Evolutionary conservation across 768 basidiomycete genomes (phyloP).

Genomic region (Atractiella rhizophila): DNA sequence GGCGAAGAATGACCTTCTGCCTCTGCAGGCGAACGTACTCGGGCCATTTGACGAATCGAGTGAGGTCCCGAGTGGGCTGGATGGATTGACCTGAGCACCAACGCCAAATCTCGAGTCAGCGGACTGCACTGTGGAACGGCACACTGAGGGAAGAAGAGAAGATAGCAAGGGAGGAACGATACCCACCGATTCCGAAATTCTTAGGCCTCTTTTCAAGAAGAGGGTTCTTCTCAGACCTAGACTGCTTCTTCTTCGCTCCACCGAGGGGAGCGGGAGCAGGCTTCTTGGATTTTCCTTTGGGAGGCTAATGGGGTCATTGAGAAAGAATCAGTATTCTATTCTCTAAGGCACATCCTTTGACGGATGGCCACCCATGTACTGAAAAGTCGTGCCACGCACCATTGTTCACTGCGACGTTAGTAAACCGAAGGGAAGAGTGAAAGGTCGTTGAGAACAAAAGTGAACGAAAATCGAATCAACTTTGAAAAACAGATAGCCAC

Average conservation of each 20-base stretch:
- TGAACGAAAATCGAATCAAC: no score
- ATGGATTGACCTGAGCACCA: constrained; percentile 55
- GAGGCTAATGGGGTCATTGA: constrained; percentile 32
- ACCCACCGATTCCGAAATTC: constrained; percentile 82
- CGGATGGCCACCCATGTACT: no score
- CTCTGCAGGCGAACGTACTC: constrained; percentile 93
- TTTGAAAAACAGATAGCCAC: no score
- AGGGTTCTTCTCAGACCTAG: constrained; percentile 55
- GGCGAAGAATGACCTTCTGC: constrained; percentile 92
- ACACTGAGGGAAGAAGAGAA: neutral
- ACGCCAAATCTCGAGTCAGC: neutral
- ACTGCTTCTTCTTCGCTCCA: constrained; percentile 45
- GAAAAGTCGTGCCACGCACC: no score
- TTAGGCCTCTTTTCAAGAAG: constrained; percentile 71
- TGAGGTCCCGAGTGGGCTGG: constrained; percentile 65
- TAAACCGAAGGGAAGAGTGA: no score
- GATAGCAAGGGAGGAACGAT: constrained; percentile 3
- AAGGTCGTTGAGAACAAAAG: no score
- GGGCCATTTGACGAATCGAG: constrained; percentile 98
- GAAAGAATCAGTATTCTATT: constrained; percentile 1
- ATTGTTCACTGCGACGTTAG: no score
- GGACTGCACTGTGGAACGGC: neutral
- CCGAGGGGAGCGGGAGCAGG: constrained; percentile 62
- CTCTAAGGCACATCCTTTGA: no score
- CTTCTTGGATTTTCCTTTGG: constrained; percentile 47